phyloP scores from a whole-genome alignment of 768 basidiomycete species.

The Cubamyces sp. region DNA sequence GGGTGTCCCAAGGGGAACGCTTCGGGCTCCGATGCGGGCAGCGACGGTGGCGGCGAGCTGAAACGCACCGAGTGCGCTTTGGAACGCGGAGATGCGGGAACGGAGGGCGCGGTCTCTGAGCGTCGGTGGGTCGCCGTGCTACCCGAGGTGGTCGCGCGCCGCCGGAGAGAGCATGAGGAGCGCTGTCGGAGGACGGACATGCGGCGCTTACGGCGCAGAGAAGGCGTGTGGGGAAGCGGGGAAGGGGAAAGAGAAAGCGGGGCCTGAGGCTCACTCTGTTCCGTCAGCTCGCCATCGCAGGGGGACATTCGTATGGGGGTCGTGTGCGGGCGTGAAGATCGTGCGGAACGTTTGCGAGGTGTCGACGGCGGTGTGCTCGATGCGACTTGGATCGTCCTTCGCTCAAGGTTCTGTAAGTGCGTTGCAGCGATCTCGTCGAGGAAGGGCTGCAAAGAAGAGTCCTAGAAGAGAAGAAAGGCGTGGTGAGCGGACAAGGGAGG shows the following conservation, averaged over 20 bases:
- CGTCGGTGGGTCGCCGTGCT: slow-evolving; percentile 9
- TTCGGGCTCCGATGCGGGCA: slow-evolving; percentile 9
- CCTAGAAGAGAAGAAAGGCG: slow-evolving; percentile 12
- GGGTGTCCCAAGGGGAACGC: slow-evolving; percentile 29
- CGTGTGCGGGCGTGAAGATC: slow-evolving; percentile 12
- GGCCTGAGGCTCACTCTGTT: slow-evolving; percentile 19
- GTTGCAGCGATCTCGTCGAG: slow-evolving; percentile 22
- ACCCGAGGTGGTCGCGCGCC: slow-evolving; percentile 17
- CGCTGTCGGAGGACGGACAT: slow-evolving; percentile 28
- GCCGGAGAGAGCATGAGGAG: slow-evolving; percentile 33
- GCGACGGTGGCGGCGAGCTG: slow-evolving; percentile 17
- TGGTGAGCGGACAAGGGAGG: neutral
- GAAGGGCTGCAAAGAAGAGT: slow-evolving; percentile 22
- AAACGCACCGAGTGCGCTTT: slow-evolving; percentile 19
- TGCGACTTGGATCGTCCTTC: neutral
- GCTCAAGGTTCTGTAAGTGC: slow-evolving; percentile 11
- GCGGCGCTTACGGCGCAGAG: slow-evolving; percentile 26
- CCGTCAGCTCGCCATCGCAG: slow-evolving; percentile 5
- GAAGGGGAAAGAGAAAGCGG: slow-evolving; percentile 12
- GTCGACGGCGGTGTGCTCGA: slow-evolving; percentile 6
- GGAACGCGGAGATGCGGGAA: slow-evolving; percentile 3
- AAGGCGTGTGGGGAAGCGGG: slow-evolving; percentile 16
- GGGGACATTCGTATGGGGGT: slow-evolving; percentile 18
- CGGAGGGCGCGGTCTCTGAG: slow-evolving; percentile 8
- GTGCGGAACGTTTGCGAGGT: slow-evolving; percentile 1